These are phyloP conservation scores for Scheffersomyces cryptocercus DNA, from an alignment of 1,139 yeast genomes.

Conservation along the genomic window DNA sequence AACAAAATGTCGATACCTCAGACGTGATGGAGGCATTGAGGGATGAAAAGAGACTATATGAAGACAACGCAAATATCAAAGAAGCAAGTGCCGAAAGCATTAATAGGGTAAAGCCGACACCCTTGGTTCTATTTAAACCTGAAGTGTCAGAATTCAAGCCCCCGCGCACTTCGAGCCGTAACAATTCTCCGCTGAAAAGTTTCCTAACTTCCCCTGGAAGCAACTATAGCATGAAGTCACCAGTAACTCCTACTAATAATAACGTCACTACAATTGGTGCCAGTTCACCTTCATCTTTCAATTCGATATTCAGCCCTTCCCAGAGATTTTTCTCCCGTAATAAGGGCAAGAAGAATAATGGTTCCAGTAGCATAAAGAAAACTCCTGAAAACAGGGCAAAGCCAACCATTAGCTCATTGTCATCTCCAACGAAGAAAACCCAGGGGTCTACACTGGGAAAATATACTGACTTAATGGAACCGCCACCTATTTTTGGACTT, in stretches of 20 bases:
- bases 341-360: conserved; percentile 11
- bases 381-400: conserved; percentile 8
- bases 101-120: conserved; percentile 5
- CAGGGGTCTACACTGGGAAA: conserved; percentile 2
- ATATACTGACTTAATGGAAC: conserved; percentile 33
- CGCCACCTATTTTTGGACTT: conserved; percentile 37
- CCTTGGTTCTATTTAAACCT: conserved; percentile 1
- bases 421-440: conserved; percentile 24
- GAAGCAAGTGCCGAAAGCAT: neutral
- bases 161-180: neutral
- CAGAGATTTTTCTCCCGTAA: conserved; percentile 27
- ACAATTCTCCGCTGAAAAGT: conserved; percentile 10
- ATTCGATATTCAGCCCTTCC: conserved; percentile 36
- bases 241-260: conserved; percentile 22
- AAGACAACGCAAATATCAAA: neutral
- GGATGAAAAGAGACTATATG: conserved; percentile 7
- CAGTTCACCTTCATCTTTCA: conserved; percentile 32
- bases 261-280: conserved; percentile 35
- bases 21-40: conserved; percentile 9
- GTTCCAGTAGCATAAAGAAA: conserved; percentile 1
- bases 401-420: conserved; percentile 39
- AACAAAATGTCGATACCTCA: conserved; percentile 15
- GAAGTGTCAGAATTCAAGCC: neutral
- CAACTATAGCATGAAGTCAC: conserved; percentile 10
- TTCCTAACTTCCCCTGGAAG: conserved; percentile 9